Evolutionary conservation across 1,139 yeast species (phyloP), one percentile per base, ranked within the genome.

Genomic region (Candida frijolesensis): DNA sequence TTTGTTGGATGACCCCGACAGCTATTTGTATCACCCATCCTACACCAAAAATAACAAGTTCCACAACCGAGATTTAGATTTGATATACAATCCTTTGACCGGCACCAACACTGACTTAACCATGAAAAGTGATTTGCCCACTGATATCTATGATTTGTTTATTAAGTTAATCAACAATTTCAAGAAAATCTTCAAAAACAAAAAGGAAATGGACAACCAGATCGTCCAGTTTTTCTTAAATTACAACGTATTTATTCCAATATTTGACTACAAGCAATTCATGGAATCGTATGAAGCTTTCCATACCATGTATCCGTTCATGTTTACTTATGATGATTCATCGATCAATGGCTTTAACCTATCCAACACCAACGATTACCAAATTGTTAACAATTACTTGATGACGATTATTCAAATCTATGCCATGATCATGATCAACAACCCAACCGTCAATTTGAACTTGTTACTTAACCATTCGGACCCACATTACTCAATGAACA

Each of bases 241-340:
- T 57, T 78, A 81, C 60, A 84, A 84, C 62, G 73, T 77, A 18
- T 72, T 83, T 54, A 76, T 84, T 29, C 88, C 88, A 10, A 79
- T 84, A n/a, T 75, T 84, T 54, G 87, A 83, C 60, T 83, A 80
- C 57, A 77, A 75, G 45, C 65, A 72, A 41, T 83, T 84, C 58
- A 83, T 82, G 77, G 79, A 76, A 57, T 74, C 76, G 48, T 84
- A 84, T 56, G 81, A 82, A 50, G 80, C 78, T 3, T 80, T 81
- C 60, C 82, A 79, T 57, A 80, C 82, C 48, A 80, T 79, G 75
- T 82, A 79, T 58, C 82, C 81, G 12, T 77, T 76, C 52, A 75
- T 77, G 63, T 77, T 76, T 58, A 76, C 80, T 1, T 76, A 76
- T 52, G 79, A 75, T 51, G 80, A 77, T 57, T 74, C 80, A 8